These are phyloP conservation scores for Tephrocybe sp. DNA, from an alignment of 768 basidiomycete genomes.

Conservation along the genomic window DNA sequence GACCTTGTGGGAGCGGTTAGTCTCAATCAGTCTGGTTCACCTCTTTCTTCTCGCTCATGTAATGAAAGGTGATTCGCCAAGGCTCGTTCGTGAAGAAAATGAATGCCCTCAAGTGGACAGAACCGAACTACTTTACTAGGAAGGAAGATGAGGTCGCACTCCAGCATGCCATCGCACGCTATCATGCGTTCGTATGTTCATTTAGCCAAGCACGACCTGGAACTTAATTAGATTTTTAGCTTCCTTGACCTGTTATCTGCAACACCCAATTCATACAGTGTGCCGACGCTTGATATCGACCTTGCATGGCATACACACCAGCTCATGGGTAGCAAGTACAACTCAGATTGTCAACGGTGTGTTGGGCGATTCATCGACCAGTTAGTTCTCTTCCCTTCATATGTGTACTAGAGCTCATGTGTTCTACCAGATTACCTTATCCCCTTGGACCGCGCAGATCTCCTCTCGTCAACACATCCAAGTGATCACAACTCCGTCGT, in stretches of 20 bases:
- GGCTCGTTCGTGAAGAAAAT: conserved; percentile 54
- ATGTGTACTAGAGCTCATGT: too few species aligned
- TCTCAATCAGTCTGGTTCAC: too few species aligned
- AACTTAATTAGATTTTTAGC: conserved; percentile 16
- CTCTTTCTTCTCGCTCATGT: too few species aligned
- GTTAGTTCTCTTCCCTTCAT: conserved; percentile 35
- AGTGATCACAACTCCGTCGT: conserved; percentile 49
- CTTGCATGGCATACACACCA: conserved; percentile 78
- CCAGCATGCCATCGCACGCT: conserved; percentile 49
- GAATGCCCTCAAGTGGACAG: conserved; percentile 49
- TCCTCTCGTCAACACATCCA: conserved; percentile 51
- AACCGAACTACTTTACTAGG: conserved; percentile 37
- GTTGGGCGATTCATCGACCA: conserved; percentile 52
- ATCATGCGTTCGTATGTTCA: conserved; percentile 45
- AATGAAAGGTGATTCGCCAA: conserved; percentile 62
- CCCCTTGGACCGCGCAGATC: conserved; percentile 30
- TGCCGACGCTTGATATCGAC: conserved; percentile 73
- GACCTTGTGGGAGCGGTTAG: conserved; percentile 57
- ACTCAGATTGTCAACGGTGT: conserved; percentile 37
- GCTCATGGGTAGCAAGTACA: conserved; percentile 47
- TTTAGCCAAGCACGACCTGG: background rate
- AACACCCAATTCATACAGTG: conserved; percentile 39
- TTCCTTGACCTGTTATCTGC: conserved; percentile 58
- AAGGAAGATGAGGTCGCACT: conserved; percentile 38
- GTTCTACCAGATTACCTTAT: too few species aligned